Conservation (phyloP, 176 grass and related monocot species). For the Carex littledalei region DNA sequence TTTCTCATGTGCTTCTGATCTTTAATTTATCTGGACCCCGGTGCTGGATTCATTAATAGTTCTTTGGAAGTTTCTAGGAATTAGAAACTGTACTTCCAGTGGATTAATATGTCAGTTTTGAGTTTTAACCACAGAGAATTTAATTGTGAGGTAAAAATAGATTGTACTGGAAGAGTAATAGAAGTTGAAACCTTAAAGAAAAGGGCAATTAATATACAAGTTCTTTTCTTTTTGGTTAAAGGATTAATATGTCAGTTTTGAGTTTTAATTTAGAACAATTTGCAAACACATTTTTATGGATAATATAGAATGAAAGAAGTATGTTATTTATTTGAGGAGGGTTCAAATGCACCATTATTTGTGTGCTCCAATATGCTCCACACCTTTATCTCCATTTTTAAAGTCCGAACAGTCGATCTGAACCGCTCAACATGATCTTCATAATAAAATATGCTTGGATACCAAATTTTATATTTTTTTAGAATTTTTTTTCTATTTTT, state of each 20-base stretch:
- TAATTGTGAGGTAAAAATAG: not conserved
- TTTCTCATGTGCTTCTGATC: constrained; percentile 22
- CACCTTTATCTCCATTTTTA: too few species aligned
- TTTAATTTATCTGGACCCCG: not conserved
- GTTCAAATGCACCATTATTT: too few species aligned
- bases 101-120: too few species aligned
- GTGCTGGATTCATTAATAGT: not conserved
- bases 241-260: not conserved
- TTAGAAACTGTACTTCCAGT: not conserved
- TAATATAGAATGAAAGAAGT: too few species aligned
- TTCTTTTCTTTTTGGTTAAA: not conserved
- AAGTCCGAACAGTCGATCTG: too few species aligned
- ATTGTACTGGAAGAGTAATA: not conserved
- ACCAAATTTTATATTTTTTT: too few species aligned
- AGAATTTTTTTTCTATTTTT: too few species aligned
- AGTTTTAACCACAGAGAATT: not conserved
- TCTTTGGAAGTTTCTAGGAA: not conserved
- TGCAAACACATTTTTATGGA: too few species aligned
- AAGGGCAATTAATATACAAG: not conserved
- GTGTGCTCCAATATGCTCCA: too few species aligned
- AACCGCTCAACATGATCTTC: too few species aligned
- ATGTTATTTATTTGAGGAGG: too few species aligned
- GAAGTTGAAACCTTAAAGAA: not conserved
- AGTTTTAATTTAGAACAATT: not conserved
- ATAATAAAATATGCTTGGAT: too few species aligned